Percentiles rank a stretch among this genome's conserved stretches.
Conservation (phyloP, 177 flowering plant genomes). For the Tripterygium wilfordii region DNA sequence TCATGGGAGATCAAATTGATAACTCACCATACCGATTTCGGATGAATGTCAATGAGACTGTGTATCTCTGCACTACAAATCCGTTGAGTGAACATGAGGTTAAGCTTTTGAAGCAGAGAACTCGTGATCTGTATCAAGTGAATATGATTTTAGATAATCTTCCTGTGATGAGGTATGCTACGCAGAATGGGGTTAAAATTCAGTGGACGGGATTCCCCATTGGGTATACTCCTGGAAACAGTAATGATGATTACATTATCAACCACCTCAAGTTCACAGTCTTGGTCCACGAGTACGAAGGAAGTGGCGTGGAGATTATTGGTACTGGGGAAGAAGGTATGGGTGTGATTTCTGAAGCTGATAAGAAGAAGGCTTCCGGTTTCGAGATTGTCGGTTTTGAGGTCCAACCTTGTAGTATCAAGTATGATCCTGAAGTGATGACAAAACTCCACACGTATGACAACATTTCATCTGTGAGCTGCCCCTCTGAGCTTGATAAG, state of each 20-base stretch:
- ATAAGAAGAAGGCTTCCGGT: slow-evolving; percentile 47
- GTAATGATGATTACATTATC: slow-evolving; percentile 54
- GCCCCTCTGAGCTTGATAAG: slow-evolving; percentile 39
- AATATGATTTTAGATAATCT: slow-evolving; percentile 73
- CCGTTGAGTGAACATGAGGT: slow-evolving; percentile 46
- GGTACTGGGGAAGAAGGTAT: slow-evolving; percentile 65
- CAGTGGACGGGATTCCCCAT: slow-evolving; percentile 80
- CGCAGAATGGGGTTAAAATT: slow-evolving; percentile 43
- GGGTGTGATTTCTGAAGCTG: slow-evolving; percentile 44
- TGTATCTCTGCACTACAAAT: slow-evolving; percentile 52
- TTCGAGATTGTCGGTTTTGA: slow-evolving; percentile 74
- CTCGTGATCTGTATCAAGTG: slow-evolving; percentile 68
- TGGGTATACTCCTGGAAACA: slow-evolving; percentile 42
- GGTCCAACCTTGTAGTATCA: slow-evolving; percentile 68
- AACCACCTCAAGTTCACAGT: slow-evolving; percentile 71
- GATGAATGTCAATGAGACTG: slow-evolving; percentile 51
- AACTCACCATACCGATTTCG: slow-evolving; percentile 64
- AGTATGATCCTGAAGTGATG: slow-evolving; percentile 45
- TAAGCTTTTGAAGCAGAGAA: slow-evolving; percentile 64
- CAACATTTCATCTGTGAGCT: slow-evolving; percentile 20
- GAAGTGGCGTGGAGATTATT: slow-evolving; percentile 43
- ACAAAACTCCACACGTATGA: slow-evolving; percentile 48
- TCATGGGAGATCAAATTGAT: slow-evolving; percentile 84
- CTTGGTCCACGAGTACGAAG: slow-evolving; percentile 68
- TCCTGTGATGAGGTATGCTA: slow-evolving; percentile 64